Conservation (phyloP, 129 eudicot genomes). For the Pseudognaphalium luteoalbum region DNA sequence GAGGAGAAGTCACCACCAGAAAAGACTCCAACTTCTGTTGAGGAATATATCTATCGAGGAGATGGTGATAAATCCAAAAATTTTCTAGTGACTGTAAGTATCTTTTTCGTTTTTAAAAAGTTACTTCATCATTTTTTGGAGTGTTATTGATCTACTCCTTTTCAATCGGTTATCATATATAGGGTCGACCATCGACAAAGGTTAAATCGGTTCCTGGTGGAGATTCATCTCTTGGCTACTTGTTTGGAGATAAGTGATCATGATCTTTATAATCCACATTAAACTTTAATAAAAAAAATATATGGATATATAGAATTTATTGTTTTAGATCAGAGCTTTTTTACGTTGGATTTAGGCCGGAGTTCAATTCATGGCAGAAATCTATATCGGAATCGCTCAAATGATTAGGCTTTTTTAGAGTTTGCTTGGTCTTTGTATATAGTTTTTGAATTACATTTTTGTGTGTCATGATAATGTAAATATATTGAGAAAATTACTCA, state of each 20-base stretch:
- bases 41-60: conserved; percentile 25
- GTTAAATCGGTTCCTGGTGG: conserved; percentile 74
- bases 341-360: conserved; percentile 5
- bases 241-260: conserved; percentile 68
- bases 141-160: neutral
- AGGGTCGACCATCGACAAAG: conserved; percentile 71
- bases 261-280: neutral
- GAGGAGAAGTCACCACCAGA: conserved; percentile 11
- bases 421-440: conserved; percentile 18
- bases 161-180: conserved; percentile 9
- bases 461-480: neutral
- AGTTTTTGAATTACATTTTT: neutral
- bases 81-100: conserved; percentile 43
- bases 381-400: conserved; percentile 1
- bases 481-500: no score
- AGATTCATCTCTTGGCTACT: conserved; percentile 65
- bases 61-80: conserved; percentile 46
- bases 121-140: neutral
- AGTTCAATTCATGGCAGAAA: neutral
- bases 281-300: neutral
- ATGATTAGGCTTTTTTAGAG: conserved; percentile 23
- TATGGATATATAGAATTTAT: neutral
- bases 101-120: neutral
- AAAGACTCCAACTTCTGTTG: conserved; percentile 3
- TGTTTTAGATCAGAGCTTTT: conserved; percentile 4